Conservation (phyloP, 371 early-diverging fungal species). For the Phascolomyces articulosus region DNA sequence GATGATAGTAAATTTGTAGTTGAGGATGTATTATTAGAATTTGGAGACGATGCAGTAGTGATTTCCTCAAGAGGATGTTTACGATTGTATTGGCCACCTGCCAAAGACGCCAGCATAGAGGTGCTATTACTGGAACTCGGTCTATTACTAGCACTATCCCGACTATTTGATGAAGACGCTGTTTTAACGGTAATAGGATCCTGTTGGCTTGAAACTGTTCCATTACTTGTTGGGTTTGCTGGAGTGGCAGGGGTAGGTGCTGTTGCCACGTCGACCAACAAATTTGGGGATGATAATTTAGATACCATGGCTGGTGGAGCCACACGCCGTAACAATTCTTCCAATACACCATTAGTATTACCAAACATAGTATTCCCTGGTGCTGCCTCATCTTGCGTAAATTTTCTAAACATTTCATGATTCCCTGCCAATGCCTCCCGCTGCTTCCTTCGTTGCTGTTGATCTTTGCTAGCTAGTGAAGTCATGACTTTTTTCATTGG, state of each 20-base stretch:
- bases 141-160: neutral
- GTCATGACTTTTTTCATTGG: slow-evolving; percentile 25
- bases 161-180: neutral
- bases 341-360: slow-evolving; percentile 32
- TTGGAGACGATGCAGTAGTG: slow-evolving; percentile 12
- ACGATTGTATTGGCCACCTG: slow-evolving; percentile 31
- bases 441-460: slow-evolving; percentile 11
- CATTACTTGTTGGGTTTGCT: slow-evolving; percentile 12
- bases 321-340: slow-evolving; percentile 31
- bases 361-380: slow-evolving; percentile 47
- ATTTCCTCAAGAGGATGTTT: slow-evolving; percentile 13
- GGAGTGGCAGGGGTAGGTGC: slow-evolving; percentile 15
- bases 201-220: slow-evolving; percentile 14
- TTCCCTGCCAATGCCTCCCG: slow-evolving; percentile 26
- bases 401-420: slow-evolving; percentile 30
- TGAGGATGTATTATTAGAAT: neutral
- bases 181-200: neutral
- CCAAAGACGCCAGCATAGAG: slow-evolving; percentile 42
- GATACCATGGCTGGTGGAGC: slow-evolving; percentile 44
- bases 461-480: slow-evolving; percentile 22
- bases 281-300: slow-evolving; percentile 45
- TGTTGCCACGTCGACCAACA: slow-evolving; percentile 39
- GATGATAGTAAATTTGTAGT: slow-evolving; percentile 8
- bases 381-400: slow-evolving; percentile 43
- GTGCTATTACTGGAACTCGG: neutral